Conservation (phyloP, 495 filamentous ascomycete genomes). For the Thermothielavioides terrestris region DNA sequence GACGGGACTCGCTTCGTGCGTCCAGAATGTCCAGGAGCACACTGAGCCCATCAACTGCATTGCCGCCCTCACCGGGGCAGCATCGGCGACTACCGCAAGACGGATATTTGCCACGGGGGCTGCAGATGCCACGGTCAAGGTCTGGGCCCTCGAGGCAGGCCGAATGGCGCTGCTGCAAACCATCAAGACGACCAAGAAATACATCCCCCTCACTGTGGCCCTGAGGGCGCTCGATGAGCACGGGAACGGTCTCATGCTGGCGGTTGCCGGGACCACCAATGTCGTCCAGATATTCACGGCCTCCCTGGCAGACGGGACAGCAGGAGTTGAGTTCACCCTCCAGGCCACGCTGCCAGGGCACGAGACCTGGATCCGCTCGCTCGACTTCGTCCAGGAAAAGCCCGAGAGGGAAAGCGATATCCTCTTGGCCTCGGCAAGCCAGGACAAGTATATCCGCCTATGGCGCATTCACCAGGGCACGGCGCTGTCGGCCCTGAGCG, state of each 20-base stretch:
- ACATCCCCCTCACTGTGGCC: constrained; percentile 70
- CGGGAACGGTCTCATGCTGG: constrained; percentile 52
- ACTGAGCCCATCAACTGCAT: constrained; percentile 72
- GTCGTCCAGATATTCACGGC: constrained; percentile 68
- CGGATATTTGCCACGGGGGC: constrained; percentile 58
- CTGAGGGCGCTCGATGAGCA: constrained; percentile 47
- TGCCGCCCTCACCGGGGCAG: constrained; percentile 42
- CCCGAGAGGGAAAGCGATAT: constrained; percentile 50
- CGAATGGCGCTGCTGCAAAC: constrained; percentile 54
- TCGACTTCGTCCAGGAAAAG: constrained; percentile 64
- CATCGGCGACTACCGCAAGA: constrained; percentile 2
- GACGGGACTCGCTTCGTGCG: constrained; percentile 24
- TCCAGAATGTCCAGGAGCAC: constrained; percentile 53
- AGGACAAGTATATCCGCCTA: constrained; percentile 93
- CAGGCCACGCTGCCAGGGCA: constrained; percentile 79
- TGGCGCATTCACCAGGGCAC: constrained; percentile 76
- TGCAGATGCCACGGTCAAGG: constrained; percentile 73
- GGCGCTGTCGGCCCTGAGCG: constrained; percentile 43
- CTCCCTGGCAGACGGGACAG: constrained; percentile 21
- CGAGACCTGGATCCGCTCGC: constrained; percentile 86
- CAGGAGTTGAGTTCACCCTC: constrained; percentile 49
- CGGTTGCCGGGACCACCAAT: constrained; percentile 73
- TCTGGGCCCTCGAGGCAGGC: constrained; percentile 55
- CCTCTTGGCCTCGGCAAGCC: constrained; percentile 84
- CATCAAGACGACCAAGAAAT: constrained; percentile 63